These are phyloP conservation scores for Cladosporium austrohemisphaericum DNA, from an alignment of 2,329 filamentous ascomycete genomes.

Conservation along the genomic window DNA sequence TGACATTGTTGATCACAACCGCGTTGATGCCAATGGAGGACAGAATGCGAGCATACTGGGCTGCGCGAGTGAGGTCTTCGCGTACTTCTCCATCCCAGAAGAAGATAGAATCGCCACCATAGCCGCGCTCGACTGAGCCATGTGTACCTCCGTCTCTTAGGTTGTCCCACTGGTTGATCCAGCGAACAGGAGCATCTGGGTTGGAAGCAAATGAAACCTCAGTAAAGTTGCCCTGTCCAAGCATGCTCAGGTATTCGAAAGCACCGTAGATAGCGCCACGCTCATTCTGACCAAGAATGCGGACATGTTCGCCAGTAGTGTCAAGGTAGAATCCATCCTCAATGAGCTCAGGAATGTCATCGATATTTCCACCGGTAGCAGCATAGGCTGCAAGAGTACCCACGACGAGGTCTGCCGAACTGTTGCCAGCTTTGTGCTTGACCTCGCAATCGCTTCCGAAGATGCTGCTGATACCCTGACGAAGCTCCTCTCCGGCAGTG, in stretches of 20 bases:
- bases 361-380: constrained; percentile 33
- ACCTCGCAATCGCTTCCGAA: constrained; percentile 42
- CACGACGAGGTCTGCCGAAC: constrained; percentile 42
- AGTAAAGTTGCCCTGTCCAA: constrained; percentile 58
- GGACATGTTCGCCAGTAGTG: constrained; percentile 44
- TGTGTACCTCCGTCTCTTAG: constrained; percentile 43
- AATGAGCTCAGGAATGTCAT: constrained; percentile 41
- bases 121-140: constrained; percentile 65
- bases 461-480: constrained; percentile 55
- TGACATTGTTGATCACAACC: constrained; percentile 68
- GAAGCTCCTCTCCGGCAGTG: constrained; percentile 53
- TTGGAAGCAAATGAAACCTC: constrained; percentile 49
- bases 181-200: constrained; percentile 60
- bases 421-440: constrained; percentile 20
- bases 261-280: constrained; percentile 65
- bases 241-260: constrained; percentile 63
- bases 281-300: constrained; percentile 63
- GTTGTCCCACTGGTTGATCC: constrained; percentile 73
- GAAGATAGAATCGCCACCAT: constrained; percentile 65
- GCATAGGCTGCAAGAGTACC: constrained; percentile 48
- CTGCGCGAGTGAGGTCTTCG: constrained; percentile 57
- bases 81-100: constrained; percentile 56
- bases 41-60: constrained; percentile 62
- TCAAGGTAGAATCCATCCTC: constrained; percentile 62
- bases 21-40: constrained; percentile 65